Conservation (phyloP, 1,139 yeast genomes). For the Candida mesenterica region DNA sequence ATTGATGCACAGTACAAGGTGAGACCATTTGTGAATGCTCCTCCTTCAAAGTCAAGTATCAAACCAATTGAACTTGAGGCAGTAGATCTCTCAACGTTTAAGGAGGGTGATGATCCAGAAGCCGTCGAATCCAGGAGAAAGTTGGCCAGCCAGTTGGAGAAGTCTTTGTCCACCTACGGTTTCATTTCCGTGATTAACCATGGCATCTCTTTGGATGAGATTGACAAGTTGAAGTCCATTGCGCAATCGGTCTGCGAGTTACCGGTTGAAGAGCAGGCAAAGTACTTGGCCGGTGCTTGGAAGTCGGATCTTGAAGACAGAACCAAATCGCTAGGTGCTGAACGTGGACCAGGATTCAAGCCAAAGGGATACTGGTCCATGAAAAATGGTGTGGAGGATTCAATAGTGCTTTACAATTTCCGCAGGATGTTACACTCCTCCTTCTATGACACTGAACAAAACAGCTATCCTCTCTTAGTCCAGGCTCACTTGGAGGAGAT, state of each 20-base stretch:
- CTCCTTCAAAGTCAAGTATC: slow-evolving; percentile 12
- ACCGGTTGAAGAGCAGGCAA: slow-evolving; percentile 19
- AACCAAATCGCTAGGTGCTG: slow-evolving; percentile 19
- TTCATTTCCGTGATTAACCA: slow-evolving; percentile 22
- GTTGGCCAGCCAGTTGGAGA: slow-evolving; percentile 21
- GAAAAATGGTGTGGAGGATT: slow-evolving; percentile 30
- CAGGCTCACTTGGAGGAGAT: slow-evolving; percentile 24
- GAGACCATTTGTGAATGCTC: slow-evolving; percentile 22
- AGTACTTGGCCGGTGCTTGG: slow-evolving; percentile 27
- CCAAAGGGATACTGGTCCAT: slow-evolving; percentile 33
- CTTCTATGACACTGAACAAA: slow-evolving; percentile 19
- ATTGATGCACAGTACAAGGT: slow-evolving; percentile 21
- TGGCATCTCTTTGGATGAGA: slow-evolving; percentile 18
- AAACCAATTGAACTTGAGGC: slow-evolving; percentile 18
- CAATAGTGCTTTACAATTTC: slow-evolving; percentile 30
- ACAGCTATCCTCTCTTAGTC: slow-evolving; percentile 24
- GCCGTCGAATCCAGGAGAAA: slow-evolving; percentile 12
- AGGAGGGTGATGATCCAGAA: slow-evolving; percentile 18
- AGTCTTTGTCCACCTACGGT: slow-evolving; percentile 22
- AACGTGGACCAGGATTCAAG: slow-evolving; percentile 30
- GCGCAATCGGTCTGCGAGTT: slow-evolving; percentile 24
- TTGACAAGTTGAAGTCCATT: slow-evolving; percentile 19
- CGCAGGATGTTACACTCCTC: slow-evolving; percentile 23
- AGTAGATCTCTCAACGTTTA: slow-evolving; percentile 18
- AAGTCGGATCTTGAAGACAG: slow-evolving; percentile 14